A percentile compares a stretch with the other conserved stretches of the same genome.
Conservation (phyloP, 2,329 filamentous ascomycete species). For the Exophiala mesophila region DNA sequence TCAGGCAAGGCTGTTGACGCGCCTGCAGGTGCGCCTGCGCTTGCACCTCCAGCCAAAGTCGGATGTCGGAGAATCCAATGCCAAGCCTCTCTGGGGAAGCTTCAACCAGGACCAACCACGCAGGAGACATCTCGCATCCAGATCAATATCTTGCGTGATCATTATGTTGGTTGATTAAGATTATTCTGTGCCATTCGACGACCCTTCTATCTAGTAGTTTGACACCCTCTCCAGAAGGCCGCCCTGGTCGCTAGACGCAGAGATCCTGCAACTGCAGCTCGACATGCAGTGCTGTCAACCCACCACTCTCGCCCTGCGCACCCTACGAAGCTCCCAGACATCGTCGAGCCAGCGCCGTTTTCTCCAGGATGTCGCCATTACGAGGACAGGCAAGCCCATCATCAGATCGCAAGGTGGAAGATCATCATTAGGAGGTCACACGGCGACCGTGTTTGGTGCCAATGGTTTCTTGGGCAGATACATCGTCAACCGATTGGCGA, state of each 20-base stretch:
- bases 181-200: too few relatives aligned
- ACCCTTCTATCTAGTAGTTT: not conserved
- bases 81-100: not conserved
- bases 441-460: constrained; percentile 94
- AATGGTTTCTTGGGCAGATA: constrained; percentile 94
- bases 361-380: constrained; percentile 82
- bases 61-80: not conserved
- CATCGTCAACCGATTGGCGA: constrained; percentile 91
- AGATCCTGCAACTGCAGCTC: constrained; percentile 20
- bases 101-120: too few relatives aligned
- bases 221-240: not conserved
- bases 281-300: constrained; percentile 26
- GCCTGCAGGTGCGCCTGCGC: not conserved
- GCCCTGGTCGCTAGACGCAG: constrained; percentile 9
- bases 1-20: not conserved
- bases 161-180: too few relatives aligned
- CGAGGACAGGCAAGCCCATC: constrained; percentile 92
- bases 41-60: not conserved
- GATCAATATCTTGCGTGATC: too few relatives aligned
- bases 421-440: constrained; percentile 75
- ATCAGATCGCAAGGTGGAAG: constrained; percentile 83
- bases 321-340: constrained; percentile 28
- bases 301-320: constrained; percentile 45
- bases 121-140: too few relatives aligned
- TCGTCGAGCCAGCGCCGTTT: constrained; percentile 41